Conservation (phyloP, 306 rosid genomes). For the Quercus engelmannii region DNA sequence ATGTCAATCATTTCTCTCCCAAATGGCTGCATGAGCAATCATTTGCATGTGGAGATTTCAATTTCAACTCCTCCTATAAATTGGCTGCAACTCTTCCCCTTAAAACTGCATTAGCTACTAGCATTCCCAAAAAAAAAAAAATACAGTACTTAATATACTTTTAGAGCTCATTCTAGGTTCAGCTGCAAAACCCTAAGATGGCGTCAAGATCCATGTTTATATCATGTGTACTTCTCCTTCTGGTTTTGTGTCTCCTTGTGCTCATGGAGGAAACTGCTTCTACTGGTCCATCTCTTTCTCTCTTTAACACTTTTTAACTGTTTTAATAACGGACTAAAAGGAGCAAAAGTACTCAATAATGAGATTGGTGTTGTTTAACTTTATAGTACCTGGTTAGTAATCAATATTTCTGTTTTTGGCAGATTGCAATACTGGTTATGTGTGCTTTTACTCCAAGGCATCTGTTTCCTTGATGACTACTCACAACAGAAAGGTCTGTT, state of each 20-base stretch:
- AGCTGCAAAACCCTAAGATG: slow-evolving; percentile 22
- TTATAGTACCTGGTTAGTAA: neutral
- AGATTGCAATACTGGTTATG: slow-evolving; percentile 39
- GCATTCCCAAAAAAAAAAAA: neutral
- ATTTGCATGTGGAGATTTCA: slow-evolving; percentile 19
- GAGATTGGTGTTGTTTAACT: neutral
- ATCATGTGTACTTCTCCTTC: slow-evolving; percentile 16
- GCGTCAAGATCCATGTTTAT: slow-evolving; percentile 33
- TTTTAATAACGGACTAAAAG: no score
- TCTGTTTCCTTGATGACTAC: neutral
- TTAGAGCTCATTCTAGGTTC: neutral
- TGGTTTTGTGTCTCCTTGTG: slow-evolving; percentile 36
- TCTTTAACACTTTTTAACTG: no score
- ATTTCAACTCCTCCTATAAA: slow-evolving; percentile 39
- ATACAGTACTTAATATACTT: neutral
- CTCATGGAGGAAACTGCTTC: slow-evolving; percentile 14
- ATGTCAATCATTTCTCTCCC: slow-evolving; percentile 32
- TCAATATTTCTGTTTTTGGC: neutral
- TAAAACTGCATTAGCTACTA: neutral
- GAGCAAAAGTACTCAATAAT: neutral
- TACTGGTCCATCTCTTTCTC: slow-evolving; percentile 30
- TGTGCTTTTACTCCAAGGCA: slow-evolving; percentile 28
- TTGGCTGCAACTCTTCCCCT: neutral
- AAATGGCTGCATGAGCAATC: slow-evolving; percentile 62
- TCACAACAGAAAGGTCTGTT: slow-evolving; percentile 46